These are phyloP conservation scores for Agastache rugosa DNA, from an alignment of 257 asterid species.

Conservation along the genomic window DNA sequence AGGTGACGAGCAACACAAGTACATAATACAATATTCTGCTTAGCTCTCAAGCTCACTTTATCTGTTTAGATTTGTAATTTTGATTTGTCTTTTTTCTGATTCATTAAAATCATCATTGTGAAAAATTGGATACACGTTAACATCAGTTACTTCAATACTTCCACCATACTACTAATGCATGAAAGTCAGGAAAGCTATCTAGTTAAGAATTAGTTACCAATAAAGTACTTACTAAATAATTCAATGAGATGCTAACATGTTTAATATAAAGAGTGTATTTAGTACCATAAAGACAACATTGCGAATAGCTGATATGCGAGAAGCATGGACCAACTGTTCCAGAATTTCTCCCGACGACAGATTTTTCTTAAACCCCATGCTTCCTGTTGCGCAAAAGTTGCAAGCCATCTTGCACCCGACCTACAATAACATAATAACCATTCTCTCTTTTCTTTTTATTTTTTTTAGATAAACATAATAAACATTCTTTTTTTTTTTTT, in stretches of 20 bases:
- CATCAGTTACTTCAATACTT: conserved; percentile 13
- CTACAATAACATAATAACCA: conserved; percentile 41
- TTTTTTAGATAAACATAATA: too few relatives aligned
- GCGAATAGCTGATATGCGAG: conserved; percentile 80
- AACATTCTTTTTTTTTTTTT: too few relatives aligned
- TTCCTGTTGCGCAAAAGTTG: conserved; percentile 97
- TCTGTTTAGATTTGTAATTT: neutral
- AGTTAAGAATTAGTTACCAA: neutral
- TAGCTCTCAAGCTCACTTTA: neutral
- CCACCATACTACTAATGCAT: conserved; percentile 1
- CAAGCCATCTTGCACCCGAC: conserved; percentile 99
- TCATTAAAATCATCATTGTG: neutral
- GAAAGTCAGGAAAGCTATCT: conserved; percentile 12
- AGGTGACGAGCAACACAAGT: neutral
- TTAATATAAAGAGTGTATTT: conserved; percentile 20
- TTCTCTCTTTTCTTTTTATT: too few relatives aligned
- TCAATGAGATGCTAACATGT: conserved; percentile 18
- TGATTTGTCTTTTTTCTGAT: neutral
- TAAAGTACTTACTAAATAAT: conserved; percentile 15
- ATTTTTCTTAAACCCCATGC: conserved; percentile 92
- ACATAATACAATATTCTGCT: neutral
- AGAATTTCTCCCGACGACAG: conserved; percentile 91
- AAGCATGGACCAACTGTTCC: conserved; percentile 93
- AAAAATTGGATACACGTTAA: neutral
- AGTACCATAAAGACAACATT: conserved; percentile 95